Conservation (phyloP, 2,329 filamentous ascomycete genomes). For the Alternaria viburni region DNA sequence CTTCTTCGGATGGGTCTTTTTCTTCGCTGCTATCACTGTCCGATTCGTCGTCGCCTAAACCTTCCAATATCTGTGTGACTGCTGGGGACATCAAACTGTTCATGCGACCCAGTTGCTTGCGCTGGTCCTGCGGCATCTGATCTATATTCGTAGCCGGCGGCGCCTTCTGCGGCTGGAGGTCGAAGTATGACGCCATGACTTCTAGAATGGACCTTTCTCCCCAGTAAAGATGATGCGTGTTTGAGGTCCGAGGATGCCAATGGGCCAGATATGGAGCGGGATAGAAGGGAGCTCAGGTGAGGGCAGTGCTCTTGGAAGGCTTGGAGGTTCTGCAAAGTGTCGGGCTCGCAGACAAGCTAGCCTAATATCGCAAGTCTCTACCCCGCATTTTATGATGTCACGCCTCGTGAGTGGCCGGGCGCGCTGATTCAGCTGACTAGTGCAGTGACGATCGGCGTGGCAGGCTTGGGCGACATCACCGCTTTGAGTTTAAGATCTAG, state of each 20-base stretch:
- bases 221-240: neutral
- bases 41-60: slow-evolving; percentile 30
- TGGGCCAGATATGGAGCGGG: slow-evolving; percentile 11
- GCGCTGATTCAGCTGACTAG: slow-evolving; percentile 3
- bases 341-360: slow-evolving; percentile 1
- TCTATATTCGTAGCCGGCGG: slow-evolving; percentile 17
- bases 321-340: slow-evolving; percentile 5
- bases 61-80: slow-evolving; percentile 39
- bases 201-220: neutral
- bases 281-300: neutral
- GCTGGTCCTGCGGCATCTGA: slow-evolving; percentile 19
- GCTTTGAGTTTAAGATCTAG: neutral
- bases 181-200: slow-evolving; percentile 47
- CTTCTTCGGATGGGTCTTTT: slow-evolving; percentile 19
- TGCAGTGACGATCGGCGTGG: slow-evolving; percentile 12
- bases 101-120: slow-evolving; percentile 21
- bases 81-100: slow-evolving; percentile 37
- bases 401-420: slow-evolving; percentile 3
- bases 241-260: slow-evolving; percentile 7
- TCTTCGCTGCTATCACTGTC: slow-evolving; percentile 35
- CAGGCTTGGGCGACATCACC: slow-evolving; percentile 18
- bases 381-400: slow-evolving; percentile 12
- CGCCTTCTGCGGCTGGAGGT: slow-evolving; percentile 30
- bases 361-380: slow-evolving; percentile 3
- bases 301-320: slow-evolving; percentile 20